Evolutionary conservation across 768 basidiomycete genomes (phyloP), one percentile per base, ranked within the genome.

Genomic region (Naganishia vaughanmartiniae): DNA sequence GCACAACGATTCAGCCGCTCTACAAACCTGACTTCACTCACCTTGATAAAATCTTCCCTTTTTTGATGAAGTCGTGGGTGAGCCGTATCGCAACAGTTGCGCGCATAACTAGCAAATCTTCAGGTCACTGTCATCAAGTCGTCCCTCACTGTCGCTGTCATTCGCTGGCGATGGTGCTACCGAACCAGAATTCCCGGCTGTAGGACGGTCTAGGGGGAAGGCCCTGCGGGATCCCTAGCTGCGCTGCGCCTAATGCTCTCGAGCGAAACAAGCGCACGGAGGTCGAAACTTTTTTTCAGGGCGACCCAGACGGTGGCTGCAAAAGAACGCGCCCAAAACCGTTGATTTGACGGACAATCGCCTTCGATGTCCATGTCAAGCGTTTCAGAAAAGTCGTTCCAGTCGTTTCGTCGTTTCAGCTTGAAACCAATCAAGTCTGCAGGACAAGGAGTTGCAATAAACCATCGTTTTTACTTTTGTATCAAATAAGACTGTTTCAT

Each of bases 41-140:
- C 60, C 60, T 63, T 63, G 60, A 63, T 63, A 63, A 63, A 63
- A 63, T 63, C 60, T 63, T 63, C 60, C 60, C 60, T 63, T 63
- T 42, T 63, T 58, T 42, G 39, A 26, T 63, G 60, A 45, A 45
- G 60, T 63, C 60, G 60, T 63, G 60, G 60, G 60, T 63, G 42
- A 30, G 60, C 39, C 60, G 57, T 34, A 36, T n/a, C 36, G 48
- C 48, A 33, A 5, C 57, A 21, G n/a, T 58, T 34, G 15, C 60
- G 36, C 42, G 60, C 26, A 30, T 24, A 46, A 24, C 57, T 34
- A 39, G n/a, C 36, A 45, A 39, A 26, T 42, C 14, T 4, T 63
- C 39, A 63, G 28, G 39, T 45, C 60, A 45, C 31, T 58, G 36
- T 36, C n/a, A 31, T 63, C 39, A 63, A 39, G 60, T 42, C 60